Conservation (phyloP, 192 early-diverging fungal species). For the Coemansia sp. region DNA sequence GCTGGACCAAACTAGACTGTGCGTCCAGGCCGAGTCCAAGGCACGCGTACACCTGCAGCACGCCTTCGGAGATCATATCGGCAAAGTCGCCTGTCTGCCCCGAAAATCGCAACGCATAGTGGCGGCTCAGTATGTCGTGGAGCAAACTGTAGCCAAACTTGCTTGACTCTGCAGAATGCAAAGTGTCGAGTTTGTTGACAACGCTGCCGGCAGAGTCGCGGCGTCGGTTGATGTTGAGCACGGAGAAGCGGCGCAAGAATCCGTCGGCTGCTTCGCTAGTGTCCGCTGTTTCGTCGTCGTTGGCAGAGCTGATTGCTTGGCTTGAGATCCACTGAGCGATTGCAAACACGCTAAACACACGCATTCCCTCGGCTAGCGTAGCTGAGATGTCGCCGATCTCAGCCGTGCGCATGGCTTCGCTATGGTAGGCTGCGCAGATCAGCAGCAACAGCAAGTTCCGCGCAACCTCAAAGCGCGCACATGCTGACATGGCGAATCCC, state of each 20-base stretch:
- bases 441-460: constrained; percentile 36
- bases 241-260: constrained; percentile 47
- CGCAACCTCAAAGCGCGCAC: constrained; percentile 33
- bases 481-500: constrained; percentile 27
- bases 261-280: constrained; percentile 22
- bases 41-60: constrained; percentile 27
- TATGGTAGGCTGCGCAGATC: constrained; percentile 21
- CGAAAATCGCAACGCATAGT: constrained; percentile 20
- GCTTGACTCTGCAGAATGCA: neutral
- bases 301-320: constrained; percentile 23
- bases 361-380: constrained; percentile 18
- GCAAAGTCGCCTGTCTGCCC: constrained; percentile 35
- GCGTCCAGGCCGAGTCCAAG: constrained; percentile 15
- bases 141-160: constrained; percentile 43
- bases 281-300: constrained; percentile 12
- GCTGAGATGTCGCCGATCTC: constrained; percentile 13
- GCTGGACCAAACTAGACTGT: constrained; percentile 21
- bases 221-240: constrained; percentile 42
- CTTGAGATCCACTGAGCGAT: constrained; percentile 38
- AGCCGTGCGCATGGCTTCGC: constrained; percentile 3
- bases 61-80: constrained; percentile 46
- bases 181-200: neutral
- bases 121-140: constrained; percentile 32
- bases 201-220: constrained; percentile 26
- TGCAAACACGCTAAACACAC: constrained; percentile 21